Base-by-base conservation (phyloP, 352 stramenopile species). In the Peronosclerospora sorghi region DNA sequence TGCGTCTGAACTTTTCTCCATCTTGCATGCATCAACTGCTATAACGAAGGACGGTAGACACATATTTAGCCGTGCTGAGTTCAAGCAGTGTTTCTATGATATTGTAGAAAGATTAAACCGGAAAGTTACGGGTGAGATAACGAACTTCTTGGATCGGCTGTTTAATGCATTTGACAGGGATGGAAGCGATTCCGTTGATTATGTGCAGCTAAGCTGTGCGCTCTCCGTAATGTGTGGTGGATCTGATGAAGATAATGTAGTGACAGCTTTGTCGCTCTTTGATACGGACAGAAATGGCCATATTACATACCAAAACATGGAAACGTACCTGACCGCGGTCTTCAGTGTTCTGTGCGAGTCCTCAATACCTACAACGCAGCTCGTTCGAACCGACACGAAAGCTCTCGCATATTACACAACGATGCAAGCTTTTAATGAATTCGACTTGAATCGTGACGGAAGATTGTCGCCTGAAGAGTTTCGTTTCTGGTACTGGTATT, bases 291-390 rank as follows among this genome's bases (percentile, higher is more conserved):
- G 66, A 4, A 79, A 94, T 41, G 84, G 84, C 19, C 91, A 75
- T 42, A 93, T 95, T 56, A 86, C 75, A 1, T 47, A 65, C 14
- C 50, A 74, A 12, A 80, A 95, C 43, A 92, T 95, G 82, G 59
- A 76, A 37, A 68, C 54, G 39, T 94, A 94, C 54, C 38, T 94
- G 29, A 45, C 69, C 21, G 80, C 70, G 0, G 74, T 89, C 2
- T 89, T 85, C 50, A 60, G 61, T 15, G 65, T 89, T 10, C 67
- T 91, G 49, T 87, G 74, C 43, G 59, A 80, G 18, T 53, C 61
- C 0, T 63, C 42, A 12, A 48, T 64, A 29, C 38, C 45, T 26
- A 49, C 42, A 35, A 74, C 59, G 30, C 45, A 63, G 32, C 54
- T 48, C 1, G 57, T 84, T 35, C 50, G 57, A 8, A 73, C 88